Conservation (phyloP, 1,139 yeast genomes). For the Saccharomyces uvarum region DNA sequence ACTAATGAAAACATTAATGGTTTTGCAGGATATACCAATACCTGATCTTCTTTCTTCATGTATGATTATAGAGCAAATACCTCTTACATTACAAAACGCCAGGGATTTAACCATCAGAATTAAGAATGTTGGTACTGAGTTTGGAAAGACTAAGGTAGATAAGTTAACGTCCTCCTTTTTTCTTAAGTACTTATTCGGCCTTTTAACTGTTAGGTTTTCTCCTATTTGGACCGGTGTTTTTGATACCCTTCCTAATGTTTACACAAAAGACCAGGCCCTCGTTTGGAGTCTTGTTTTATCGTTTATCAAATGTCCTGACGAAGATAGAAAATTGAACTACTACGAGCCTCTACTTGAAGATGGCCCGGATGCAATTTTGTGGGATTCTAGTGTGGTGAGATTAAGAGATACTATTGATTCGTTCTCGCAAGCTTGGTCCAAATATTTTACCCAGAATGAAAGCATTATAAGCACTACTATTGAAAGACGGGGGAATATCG, state of each 20-base stretch:
- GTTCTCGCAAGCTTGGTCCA: constrained; percentile 25
- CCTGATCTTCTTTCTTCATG: constrained; percentile 39
- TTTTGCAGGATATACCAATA: constrained; percentile 28
- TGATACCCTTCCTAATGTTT: constrained; percentile 48
- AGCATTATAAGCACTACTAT: constrained; percentile 38
- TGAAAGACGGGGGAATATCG: constrained; percentile 32
- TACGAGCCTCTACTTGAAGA: constrained; percentile 13
- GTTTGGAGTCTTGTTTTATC: constrained; percentile 52
- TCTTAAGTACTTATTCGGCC: constrained; percentile 60
- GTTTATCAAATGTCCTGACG: constrained; percentile 31
- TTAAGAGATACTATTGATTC: constrained; percentile 30
- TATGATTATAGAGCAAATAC: constrained; percentile 60
- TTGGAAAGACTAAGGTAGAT: constrained; percentile 36
- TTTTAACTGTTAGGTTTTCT: constrained; percentile 66
- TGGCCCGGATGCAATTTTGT: constrained; percentile 14
- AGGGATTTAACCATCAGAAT: constrained; percentile 70
- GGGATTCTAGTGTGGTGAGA: constrained; percentile 34
- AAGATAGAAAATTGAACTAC: constrained; percentile 14
- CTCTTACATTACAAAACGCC: constrained; percentile 58
- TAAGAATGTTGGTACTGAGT: constrained; percentile 50
- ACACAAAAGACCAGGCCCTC: constrained; percentile 37
- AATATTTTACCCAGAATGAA: constrained; percentile 25
- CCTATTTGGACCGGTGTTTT: constrained; percentile 78
- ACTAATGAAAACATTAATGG: constrained; percentile 34
- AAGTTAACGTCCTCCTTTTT: constrained; percentile 36